Evolutionary conservation across 2,329 filamentous ascomycete species (phyloP), one percentile per base, ranked within the genome.

Genomic region (Penicillium sp.): DNA sequence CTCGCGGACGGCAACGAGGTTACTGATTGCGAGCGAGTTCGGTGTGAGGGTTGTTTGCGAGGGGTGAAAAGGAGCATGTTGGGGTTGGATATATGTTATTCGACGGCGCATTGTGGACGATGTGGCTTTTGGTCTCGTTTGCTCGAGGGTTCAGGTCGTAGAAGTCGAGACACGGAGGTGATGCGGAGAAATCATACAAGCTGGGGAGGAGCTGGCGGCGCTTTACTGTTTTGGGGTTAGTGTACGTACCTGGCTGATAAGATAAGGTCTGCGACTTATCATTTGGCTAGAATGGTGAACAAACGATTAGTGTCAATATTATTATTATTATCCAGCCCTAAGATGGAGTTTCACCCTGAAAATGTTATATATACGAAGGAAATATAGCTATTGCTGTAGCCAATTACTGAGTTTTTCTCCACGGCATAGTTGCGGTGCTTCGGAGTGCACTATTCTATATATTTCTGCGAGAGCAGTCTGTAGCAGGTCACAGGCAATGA

Each of bases 31-130:
- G 19, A 91, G 76, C 9, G 77, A 75, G 51, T 82, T 79, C 48
- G 82, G 78, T 49, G 81, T 80, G 48, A 96, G 77, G 13, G 83
- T 76, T 56, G 96, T 78, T 50, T 86, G 81, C 2, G 85, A 79
- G 0, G 90, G 89, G 56, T 91, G 86, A 64, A 93, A 83, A 2
- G 83, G 83, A 60, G 85, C 81, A 48, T 88, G 86, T n/a, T 85
- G 81, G 23, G 85, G 83, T 67, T 90, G 88, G 57, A 96, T 81
- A 67, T 92, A 95, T 0, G 93, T 96, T 69, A 92, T 88, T 78
- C 79, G 72, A 64, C 71, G 71, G 62, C 75, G 76, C 79, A 81
- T 81, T 44, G 31, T 66, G 15, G 3, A 23, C 1, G 44, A 3
- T 53, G 3, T 17, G 9, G 11, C 44, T 48, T 49, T 15, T 45